These are phyloP conservation scores for Boletus barrowsii DNA, from an alignment of 768 basidiomycete species.

Conservation along the genomic window DNA sequence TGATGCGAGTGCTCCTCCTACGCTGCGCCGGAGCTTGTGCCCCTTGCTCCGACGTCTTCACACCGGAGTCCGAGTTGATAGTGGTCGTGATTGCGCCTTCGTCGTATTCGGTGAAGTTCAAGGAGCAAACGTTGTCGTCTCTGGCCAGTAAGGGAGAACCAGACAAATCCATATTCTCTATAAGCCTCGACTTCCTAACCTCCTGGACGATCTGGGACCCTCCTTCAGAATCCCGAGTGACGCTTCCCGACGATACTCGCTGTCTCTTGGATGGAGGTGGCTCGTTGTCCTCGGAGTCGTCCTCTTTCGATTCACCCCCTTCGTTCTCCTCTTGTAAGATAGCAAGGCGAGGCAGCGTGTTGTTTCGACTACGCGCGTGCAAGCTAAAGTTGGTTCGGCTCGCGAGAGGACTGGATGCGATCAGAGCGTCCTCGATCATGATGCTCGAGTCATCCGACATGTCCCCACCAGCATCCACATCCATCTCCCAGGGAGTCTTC, in stretches of 20 bases:
- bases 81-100: neutral
- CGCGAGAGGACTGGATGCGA: slow-evolving; percentile 28
- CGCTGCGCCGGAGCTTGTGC: slow-evolving; percentile 5
- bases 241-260: slow-evolving; percentile 2
- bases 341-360: slow-evolving; percentile 12
- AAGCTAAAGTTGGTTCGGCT: slow-evolving; percentile 13
- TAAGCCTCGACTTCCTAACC: slow-evolving; percentile 15
- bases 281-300: slow-evolving; percentile 5
- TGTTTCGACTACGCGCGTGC: slow-evolving; percentile 6
- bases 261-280: slow-evolving; percentile 23
- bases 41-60: neutral
- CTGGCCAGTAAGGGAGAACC: slow-evolving; percentile 20
- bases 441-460: slow-evolving; percentile 3
- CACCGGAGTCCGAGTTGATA: neutral
- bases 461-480: slow-evolving; percentile 11
- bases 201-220: neutral
- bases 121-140: neutral
- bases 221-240: neutral
- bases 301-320: slow-evolving; percentile 9
- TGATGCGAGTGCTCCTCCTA: slow-evolving; percentile 26
- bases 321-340: slow-evolving; percentile 31
- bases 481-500: slow-evolving; percentile 26
- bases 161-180: slow-evolving; percentile 28
- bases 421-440: slow-evolving; percentile 15
- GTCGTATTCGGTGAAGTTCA: neutral